Evolutionary conservation across 805 yeast genomes (phyloP).

Genomic region (Monosporozyma siamensis): DNA sequence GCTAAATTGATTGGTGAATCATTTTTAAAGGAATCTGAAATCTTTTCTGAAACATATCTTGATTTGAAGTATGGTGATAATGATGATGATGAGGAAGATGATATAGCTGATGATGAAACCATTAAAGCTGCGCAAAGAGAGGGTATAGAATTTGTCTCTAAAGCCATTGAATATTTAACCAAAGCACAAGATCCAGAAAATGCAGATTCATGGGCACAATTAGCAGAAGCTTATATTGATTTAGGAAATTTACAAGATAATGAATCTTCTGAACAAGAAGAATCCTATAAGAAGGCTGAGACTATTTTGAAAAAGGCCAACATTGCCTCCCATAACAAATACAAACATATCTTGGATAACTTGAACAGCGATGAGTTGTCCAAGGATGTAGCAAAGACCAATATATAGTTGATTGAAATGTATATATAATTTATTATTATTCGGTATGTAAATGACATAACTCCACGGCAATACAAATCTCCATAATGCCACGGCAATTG

Average conservation of each 20-base stretch:
- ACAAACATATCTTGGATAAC: conserved; percentile 52
- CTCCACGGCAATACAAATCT: too few relatives aligned
- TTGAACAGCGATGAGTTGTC: conserved; percentile 23
- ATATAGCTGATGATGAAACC: conserved; percentile 13
- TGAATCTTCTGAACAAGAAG: conserved; percentile 59
- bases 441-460: too few relatives aligned
- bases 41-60: conserved; percentile 46
- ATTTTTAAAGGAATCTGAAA: conserved; percentile 55
- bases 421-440: too few relatives aligned
- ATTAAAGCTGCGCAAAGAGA: conserved; percentile 38
- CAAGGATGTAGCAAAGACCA: conserved; percentile 3
- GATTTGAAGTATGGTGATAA: conserved; percentile 51
- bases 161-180: conserved; percentile 49
- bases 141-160: conserved; percentile 39
- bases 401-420: background rate
- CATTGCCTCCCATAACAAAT: conserved; percentile 71
- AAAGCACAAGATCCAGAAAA: conserved; percentile 60
- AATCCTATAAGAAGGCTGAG: conserved; percentile 61
- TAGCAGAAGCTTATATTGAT: conserved; percentile 79
- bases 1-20: conserved; percentile 52
- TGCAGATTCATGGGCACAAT: conserved; percentile 71
- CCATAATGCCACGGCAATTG: too few relatives aligned
- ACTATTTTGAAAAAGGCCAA: conserved; percentile 59
- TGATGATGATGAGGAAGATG: conserved; percentile 25
- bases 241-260: conserved; percentile 64